A percentile compares a stretch with the other conserved stretches of the same genome.
phyloP scores from a whole-genome alignment of 352 stramenopile species.

The Phytopythium cucurbitacearum region DNA sequence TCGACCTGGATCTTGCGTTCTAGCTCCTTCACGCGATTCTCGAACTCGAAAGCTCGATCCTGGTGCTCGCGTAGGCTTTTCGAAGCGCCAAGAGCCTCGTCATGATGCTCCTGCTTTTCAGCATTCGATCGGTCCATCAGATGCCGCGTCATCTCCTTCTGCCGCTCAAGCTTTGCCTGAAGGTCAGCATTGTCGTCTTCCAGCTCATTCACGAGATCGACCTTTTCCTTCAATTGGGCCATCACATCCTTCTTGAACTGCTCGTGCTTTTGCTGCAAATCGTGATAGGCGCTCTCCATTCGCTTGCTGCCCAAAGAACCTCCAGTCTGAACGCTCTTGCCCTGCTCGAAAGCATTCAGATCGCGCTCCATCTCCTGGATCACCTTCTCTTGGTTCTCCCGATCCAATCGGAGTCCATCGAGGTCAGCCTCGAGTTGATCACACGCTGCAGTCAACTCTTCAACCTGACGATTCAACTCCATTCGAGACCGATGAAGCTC shows the following conservation, averaged over 20 bases:
- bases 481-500: slow-evolving; percentile 24
- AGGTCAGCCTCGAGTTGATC: slow-evolving; percentile 30
- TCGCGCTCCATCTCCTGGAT: slow-evolving; percentile 34
- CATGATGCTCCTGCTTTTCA: slow-evolving; percentile 21
- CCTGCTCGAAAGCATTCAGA: slow-evolving; percentile 26
- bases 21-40: slow-evolving; percentile 27
- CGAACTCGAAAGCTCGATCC: slow-evolving; percentile 19
- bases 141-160: slow-evolving; percentile 43
- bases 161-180: slow-evolving; percentile 53
- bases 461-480: slow-evolving; percentile 20
- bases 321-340: slow-evolving; percentile 13
- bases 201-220: slow-evolving; percentile 23
- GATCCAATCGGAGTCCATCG: slow-evolving; percentile 33
- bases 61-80: slow-evolving; percentile 10
- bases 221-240: slow-evolving; percentile 26
- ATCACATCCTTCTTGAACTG: slow-evolving; percentile 29
- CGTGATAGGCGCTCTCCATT: slow-evolving; percentile 19
- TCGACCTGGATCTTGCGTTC: slow-evolving; percentile 30
- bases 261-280: slow-evolving; percentile 31
- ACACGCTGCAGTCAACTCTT: slow-evolving; percentile 14
- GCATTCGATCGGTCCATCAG: slow-evolving; percentile 32
- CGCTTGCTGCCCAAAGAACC: slow-evolving; percentile 12
- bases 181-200: slow-evolving; percentile 55
- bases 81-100: slow-evolving; percentile 8
- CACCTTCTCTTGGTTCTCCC: slow-evolving; percentile 37